Conservation (phyloP, 108 stramenopile species). For the Cyclotella baltica region DNA sequence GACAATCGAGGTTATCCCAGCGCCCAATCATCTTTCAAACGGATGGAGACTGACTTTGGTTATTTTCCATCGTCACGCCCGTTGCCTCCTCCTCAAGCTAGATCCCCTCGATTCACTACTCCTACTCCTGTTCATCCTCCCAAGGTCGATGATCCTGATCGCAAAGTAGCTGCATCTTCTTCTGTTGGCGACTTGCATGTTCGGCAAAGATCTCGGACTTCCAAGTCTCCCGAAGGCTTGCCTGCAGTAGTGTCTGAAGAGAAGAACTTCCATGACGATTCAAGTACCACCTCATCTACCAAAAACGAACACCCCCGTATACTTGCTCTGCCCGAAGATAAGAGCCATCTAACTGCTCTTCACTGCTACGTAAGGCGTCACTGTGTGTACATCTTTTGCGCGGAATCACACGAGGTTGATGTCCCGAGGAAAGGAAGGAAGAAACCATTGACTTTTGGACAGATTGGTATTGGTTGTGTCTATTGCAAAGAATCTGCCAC, state of each 20-base stretch:
- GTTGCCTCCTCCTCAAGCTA: neutral
- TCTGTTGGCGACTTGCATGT: neutral
- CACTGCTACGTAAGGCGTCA: conserved; percentile 82
- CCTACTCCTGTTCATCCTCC: neutral
- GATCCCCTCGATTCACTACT: neutral
- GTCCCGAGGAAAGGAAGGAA: conserved; percentile 81
- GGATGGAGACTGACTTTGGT: conserved; percentile 2
- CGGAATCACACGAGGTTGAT: conserved; percentile 65
- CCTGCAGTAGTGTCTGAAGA: conserved; percentile 3
- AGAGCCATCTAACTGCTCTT: conserved; percentile 78
- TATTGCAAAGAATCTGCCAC: conserved; percentile 56
- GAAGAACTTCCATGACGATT: neutral
- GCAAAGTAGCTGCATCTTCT: neutral
- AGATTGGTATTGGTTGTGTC: conserved; percentile 86
- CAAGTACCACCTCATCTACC: conserved; percentile 6
- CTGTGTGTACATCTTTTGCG: conserved; percentile 82
- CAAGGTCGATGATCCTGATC: neutral
- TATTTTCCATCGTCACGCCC: neutral
- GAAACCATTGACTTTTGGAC: conserved; percentile 78
- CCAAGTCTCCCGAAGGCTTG: neutral
- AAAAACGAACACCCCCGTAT: conserved; percentile 24
- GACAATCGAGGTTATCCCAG: neutral
- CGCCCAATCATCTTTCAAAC: neutral
- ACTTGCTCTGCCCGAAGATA: conserved; percentile 67
- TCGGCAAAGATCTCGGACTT: neutral